Percentiles rank a stretch among this genome's conserved stretches.
Conservation (phyloP, 140 eudicot genomes). For the Anethum foeniculum region DNA sequence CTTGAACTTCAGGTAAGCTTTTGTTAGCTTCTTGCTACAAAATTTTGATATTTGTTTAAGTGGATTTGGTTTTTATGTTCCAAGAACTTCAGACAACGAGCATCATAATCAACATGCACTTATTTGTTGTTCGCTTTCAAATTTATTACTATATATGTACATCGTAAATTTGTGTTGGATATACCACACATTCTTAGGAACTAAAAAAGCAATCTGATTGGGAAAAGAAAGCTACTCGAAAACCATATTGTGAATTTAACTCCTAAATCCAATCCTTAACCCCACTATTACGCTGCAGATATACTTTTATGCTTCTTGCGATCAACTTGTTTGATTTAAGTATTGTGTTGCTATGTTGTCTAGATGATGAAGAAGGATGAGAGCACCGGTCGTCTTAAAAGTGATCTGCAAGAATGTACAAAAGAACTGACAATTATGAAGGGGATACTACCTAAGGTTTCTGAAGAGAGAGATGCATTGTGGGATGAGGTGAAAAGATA, state of each 20-base stretch:
- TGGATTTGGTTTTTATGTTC: background rate
- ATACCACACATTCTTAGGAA: background rate
- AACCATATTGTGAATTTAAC: background rate
- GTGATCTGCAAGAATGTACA: conserved; percentile 60
- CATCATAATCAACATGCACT: background rate
- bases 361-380: conserved; percentile 60
- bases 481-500: conserved; percentile 81
- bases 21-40: background rate
- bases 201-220: background rate
- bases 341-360: background rate
- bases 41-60: background rate
- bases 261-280: background rate
- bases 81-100: background rate
- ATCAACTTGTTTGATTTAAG: background rate
- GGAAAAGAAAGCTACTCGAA: background rate
- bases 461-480: conserved; percentile 80
- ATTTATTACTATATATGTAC: background rate
- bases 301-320: background rate
- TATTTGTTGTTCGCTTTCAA: background rate
- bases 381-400: conserved; percentile 51
- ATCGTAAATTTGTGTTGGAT: background rate
- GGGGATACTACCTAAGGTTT: conserved; percentile 74
- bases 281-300: background rate
- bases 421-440: conserved; percentile 52
- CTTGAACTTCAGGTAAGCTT: conserved; percentile 72